Evolutionary conservation across 495 filamentous ascomycete species (phyloP).

Genomic region (Saxophila tyrrhenica): DNA sequence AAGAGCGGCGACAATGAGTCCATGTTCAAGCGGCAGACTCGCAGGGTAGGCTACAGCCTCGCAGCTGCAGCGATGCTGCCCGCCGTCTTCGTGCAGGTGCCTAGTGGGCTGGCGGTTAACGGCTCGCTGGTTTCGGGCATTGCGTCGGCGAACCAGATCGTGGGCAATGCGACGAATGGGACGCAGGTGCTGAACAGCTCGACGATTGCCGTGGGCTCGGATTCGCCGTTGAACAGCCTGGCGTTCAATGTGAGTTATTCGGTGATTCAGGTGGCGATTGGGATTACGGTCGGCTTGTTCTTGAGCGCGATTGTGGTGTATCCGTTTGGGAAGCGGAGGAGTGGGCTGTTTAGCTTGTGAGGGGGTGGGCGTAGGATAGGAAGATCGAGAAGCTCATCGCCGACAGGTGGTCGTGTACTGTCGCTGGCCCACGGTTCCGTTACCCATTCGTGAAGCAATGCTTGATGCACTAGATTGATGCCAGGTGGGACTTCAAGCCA

Average conservation of each 20-base stretch:
- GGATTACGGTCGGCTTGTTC: constrained; percentile 84
- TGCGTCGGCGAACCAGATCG: constrained; percentile 70
- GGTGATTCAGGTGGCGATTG: constrained; percentile 88
- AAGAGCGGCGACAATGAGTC: constrained; percentile 3
- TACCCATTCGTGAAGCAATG: background rate
- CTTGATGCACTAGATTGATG: no score
- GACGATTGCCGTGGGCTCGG: constrained; percentile 20
- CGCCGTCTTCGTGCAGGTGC: constrained; percentile 90
- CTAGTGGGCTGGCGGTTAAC: constrained; percentile 73
- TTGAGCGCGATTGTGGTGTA: constrained; percentile 79
- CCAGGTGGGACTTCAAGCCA: no score
- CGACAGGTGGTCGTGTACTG: no score
- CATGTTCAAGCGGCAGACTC: constrained; percentile 14
- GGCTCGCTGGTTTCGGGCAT: constrained; percentile 79
- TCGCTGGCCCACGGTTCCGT: background rate
- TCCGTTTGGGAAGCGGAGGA: constrained; percentile 81
- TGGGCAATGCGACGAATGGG: constrained; percentile 35
- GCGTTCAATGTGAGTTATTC: constrained; percentile 77
- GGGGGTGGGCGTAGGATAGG: background rate
- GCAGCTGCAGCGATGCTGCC: constrained; percentile 83
- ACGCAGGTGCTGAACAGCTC: constrained; percentile 33
- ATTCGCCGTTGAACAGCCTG: constrained; percentile 42
- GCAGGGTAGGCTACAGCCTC: constrained; percentile 55
- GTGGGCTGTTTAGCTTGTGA: constrained; percentile 82
- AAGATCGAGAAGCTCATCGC: no score